These are phyloP conservation scores for Russula lepida DNA, from an alignment of 768 basidiomycete genomes.

Conservation along the genomic window DNA sequence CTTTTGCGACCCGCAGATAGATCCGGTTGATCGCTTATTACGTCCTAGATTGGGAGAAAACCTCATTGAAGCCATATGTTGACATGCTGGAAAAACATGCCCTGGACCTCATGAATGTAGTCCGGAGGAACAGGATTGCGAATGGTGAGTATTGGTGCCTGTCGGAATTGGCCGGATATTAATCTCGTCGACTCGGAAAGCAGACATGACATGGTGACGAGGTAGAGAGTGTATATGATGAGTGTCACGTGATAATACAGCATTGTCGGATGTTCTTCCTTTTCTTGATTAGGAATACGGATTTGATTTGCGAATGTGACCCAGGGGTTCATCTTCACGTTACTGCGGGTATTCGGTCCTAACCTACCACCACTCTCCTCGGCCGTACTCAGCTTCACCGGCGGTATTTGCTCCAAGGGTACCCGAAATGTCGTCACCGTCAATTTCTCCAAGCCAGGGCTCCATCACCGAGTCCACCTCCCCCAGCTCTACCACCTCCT, in stretches of 20 bases:
- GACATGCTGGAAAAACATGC: conserved; percentile 81
- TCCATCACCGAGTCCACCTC: neutral
- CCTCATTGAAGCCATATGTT: conserved; percentile 82
- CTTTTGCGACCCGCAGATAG: neutral
- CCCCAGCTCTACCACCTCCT: neutral
- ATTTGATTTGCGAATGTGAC: neutral
- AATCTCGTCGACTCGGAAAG: neutral
- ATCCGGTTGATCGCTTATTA: neutral
- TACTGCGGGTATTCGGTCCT: neutral
- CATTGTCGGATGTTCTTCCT: neutral
- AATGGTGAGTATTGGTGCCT: conserved; percentile 27
- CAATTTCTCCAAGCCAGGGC: neutral
- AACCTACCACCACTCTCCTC: neutral
- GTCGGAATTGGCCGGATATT: neutral
- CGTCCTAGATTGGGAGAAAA: conserved; percentile 68
- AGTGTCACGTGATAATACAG: neutral
- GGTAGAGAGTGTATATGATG: neutral
- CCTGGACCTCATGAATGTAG: conserved; percentile 46
- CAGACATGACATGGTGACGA: conserved; percentile 19
- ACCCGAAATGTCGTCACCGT: conserved; percentile 12
- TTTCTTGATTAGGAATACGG: neutral
- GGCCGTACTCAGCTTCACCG: neutral
- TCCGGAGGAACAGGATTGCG: conserved; percentile 41
- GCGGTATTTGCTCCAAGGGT: neutral
- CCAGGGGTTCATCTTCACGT: neutral